These are phyloP conservation scores for Nidula microcarpa DNA, from an alignment of 768 basidiomycete genomes.

Conservation along the genomic window DNA sequence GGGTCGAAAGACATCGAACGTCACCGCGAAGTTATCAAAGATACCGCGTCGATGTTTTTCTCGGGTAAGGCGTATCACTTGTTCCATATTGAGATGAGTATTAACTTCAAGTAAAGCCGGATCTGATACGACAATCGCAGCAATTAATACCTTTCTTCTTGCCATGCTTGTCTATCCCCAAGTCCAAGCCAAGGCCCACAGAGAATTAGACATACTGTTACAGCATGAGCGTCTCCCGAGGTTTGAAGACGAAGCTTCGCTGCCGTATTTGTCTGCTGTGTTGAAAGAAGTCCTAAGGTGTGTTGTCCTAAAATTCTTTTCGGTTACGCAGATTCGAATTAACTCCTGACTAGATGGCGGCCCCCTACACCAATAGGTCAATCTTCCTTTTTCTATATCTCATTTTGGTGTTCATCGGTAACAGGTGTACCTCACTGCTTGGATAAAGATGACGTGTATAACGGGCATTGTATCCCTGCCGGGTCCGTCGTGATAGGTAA, in stretches of 20 bases:
- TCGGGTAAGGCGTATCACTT: constrained; percentile 12
- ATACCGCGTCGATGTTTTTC: constrained; percentile 35
- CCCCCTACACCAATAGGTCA: constrained; percentile 26
- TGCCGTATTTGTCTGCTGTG: constrained; percentile 34
- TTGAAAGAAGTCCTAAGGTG: constrained; percentile 31
- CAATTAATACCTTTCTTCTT: constrained; percentile 27
- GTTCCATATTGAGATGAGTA: too few relatives aligned
- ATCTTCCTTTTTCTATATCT: not conserved
- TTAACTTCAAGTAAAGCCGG: constrained; percentile 10
- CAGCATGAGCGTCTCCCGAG: constrained; percentile 30
- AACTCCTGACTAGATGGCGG: constrained; percentile 16
- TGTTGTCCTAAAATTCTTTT: not conserved
- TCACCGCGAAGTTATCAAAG: constrained; percentile 21
- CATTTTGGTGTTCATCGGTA: not conserved
- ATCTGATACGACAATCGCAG: constrained; percentile 20
- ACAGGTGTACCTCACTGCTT: constrained; percentile 26
- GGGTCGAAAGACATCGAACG: constrained; percentile 10
- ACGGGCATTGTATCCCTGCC: constrained; percentile 41
- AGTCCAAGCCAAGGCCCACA: constrained; percentile 29
- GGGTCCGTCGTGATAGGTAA: constrained; percentile 32
- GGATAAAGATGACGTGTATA: constrained; percentile 39
- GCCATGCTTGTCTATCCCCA: constrained; percentile 38
- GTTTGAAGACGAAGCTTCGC: constrained; percentile 26
- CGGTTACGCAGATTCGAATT: not conserved
- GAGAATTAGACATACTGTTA: constrained; percentile 32